Evolutionary conservation across 495 filamentous ascomycete species (phyloP), one percentile per base, ranked within the genome.

Genomic region (Immersiella caudata): DNA sequence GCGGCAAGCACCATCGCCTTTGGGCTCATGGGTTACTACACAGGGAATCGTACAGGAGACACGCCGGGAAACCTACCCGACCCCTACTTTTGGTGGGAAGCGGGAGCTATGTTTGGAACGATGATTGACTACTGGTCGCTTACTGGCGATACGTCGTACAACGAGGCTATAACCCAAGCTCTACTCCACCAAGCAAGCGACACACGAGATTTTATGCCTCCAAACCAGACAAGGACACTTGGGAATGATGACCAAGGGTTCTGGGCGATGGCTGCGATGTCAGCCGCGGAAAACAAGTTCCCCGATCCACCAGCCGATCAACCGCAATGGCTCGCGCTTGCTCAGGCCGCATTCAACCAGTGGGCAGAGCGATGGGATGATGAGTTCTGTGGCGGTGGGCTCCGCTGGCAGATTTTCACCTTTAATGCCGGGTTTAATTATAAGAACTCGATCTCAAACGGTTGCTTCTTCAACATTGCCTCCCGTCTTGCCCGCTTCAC

Each of bases 171-270:
- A 1, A 84, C 71, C 5, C 86, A 93, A 67, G 93, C 83, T 0
- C 72, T 97, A 62, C 70, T 90, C 1, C 90, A 86, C 75, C 93
- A 97, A 75, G 85, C 83, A 18, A 89, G 90, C 14, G 82, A 85
- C 14, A 82, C 89, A 50, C 75, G 79, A 11, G 85, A 93, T 64
- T 95, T 88, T 74, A 92, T 93, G 90, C 91, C 93, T 0, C 76
- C 79, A 12, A 96, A 97, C 75, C 92, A 96, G 71, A 91, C 90
- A 25, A 84, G 87, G 66, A 88, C 89, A 0, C 77, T 85, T 60
- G 91, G 93, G 60, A 96, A 96, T 75, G 92, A 96, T 70, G 92
- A 96, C 73, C 93, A 95, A 73, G 88, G 84, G 0, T 96, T 96
- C 73, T 96, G 93, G 93, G 93, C 83, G 33, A 88, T 96, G 76